Evolutionary conservation across 192 early-diverging fungal genomes (phyloP).

Genomic region (Backusella circina): DNA sequence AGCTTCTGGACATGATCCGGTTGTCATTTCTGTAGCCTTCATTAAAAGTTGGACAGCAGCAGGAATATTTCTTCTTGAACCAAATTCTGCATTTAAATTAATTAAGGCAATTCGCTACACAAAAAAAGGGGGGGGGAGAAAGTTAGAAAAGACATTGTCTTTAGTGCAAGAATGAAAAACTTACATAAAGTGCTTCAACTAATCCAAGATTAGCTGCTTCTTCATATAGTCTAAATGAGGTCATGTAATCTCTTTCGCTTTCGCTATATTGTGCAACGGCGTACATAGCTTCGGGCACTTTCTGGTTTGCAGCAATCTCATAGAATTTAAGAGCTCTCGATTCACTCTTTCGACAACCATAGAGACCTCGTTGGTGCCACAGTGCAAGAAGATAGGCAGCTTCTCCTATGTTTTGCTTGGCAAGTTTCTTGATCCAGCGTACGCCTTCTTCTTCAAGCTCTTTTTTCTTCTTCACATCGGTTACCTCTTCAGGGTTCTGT

Average conservation of each 20-base stretch:
- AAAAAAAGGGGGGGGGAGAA: background rate
- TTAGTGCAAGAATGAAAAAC: constrained; percentile 9
- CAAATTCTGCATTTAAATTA: constrained; percentile 69
- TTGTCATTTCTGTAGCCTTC: constrained; percentile 69
- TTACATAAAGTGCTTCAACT: constrained; percentile 58
- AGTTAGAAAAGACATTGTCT: background rate
- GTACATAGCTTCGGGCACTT: constrained; percentile 60
- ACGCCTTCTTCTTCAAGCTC: constrained; percentile 52
- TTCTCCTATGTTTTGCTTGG: constrained; percentile 63
- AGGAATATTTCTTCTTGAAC: constrained; percentile 61
- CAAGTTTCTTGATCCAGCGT: constrained; percentile 68
- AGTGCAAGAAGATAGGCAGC: constrained; percentile 68
- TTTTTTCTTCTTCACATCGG: constrained; percentile 4
- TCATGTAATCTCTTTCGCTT: constrained; percentile 54
- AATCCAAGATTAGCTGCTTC: constrained; percentile 68
- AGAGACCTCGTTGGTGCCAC: constrained; percentile 60
- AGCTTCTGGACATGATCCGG: constrained; percentile 68
- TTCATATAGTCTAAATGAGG: constrained; percentile 39
- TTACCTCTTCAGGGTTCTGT: background rate
- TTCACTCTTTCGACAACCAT: constrained; percentile 34
- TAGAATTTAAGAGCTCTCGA: constrained; percentile 63
- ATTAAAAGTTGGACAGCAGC: constrained; percentile 80
- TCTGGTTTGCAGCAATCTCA: constrained; percentile 58
- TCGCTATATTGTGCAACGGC: constrained; percentile 57
- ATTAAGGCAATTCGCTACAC: constrained; percentile 72